Conservation (phyloP, 1,139 yeast species). For the Lodderomyces parapsilosis region DNA sequence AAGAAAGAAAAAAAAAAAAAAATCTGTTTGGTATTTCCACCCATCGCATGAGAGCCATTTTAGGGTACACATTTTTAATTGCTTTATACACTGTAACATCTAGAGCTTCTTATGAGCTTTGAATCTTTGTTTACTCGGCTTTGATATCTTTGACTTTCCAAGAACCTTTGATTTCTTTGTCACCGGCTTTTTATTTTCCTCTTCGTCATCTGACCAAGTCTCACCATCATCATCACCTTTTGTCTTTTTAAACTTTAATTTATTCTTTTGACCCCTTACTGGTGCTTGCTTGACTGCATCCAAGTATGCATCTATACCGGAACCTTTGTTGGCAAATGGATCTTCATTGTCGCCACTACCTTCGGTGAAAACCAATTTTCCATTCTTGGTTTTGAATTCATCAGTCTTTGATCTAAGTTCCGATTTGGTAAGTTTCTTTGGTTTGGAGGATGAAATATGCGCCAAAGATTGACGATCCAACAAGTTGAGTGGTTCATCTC, state of each 20-base stretch:
- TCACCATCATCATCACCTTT: conserved; percentile 46
- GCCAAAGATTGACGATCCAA: conserved; percentile 82
- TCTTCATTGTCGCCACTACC: conserved; percentile 23
- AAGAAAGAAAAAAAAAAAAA: conserved; percentile 3
- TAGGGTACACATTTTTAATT: not conserved
- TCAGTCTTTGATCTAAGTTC: conserved; percentile 44
- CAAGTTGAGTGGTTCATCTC: conserved; percentile 85
- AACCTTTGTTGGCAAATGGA: conserved; percentile 45
- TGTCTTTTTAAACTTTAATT: conserved; percentile 77
- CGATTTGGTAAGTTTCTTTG: conserved; percentile 52
- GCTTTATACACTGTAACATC: not conserved
- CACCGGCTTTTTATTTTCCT: conserved; percentile 14
- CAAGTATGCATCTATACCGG: conserved; percentile 85
- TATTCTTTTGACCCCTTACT: conserved; percentile 86
- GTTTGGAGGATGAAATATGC: conserved; percentile 83
- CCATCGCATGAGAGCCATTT: not conserved
- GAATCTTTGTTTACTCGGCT: conserved; percentile 45
- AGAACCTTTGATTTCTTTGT: conserved; percentile 16
- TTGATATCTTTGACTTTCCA: conserved; percentile 28
- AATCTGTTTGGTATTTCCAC: not conserved
- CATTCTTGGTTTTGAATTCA: conserved; percentile 54
- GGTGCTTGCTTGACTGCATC: conserved; percentile 95
- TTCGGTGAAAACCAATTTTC: conserved; percentile 52
- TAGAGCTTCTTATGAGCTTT: conserved; percentile 53
- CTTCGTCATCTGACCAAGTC: conserved; percentile 54